Base-by-base conservation (phyloP, 352 stramenopile species). In the Elongisporangium prolatum region DNA sequence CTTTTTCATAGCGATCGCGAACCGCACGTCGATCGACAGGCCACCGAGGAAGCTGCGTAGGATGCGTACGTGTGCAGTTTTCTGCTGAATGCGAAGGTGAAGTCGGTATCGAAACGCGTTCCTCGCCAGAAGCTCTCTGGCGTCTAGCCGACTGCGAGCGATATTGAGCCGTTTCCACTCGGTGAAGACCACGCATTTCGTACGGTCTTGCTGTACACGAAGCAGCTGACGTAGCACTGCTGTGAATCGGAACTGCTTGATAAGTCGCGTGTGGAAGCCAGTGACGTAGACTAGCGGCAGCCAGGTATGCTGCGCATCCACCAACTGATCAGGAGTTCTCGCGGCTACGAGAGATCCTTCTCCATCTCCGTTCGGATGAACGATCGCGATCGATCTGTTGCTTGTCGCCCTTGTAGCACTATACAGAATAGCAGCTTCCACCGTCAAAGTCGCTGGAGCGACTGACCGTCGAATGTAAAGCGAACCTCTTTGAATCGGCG, bases 1-100 rank as follows among this genome's bases (percentile, higher is more conserved):
- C 21, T 76, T 73, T 55, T 80, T 69, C 68, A 88, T 84, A 44
- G 76, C 70, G 51, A 88, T 65, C n/a, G 75, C 72, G 16, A 88
- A 88, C 21, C 74, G 75, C 65, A 85, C 74, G 24, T 88, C 78
- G 25, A 86, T 52, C 14, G 78, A 84, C 14, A 88, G 52, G 1
- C 78, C 78, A 17, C 57, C 56, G 4, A 88, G 59, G 47, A 88
- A 88, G 7, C 52, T 37, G 4, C 76, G 64, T 20, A 88, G 51
- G 17, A 82, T 65, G 8, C 8, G 57, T 4, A 64, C 72, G 40
- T 76, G 72, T 2, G 48, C 54, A 16, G 44, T 59, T 50, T 82
- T 84, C 10, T 64, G 64, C 21, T 71, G 38, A 8, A 88, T 66
- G 11, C 74, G 75, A 28, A 80, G 56, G 13, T 64, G 59, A 5